Base-by-base conservation (phyloP, 1,284 basidiomycete species). In the Kwoniella shivajii region DNA sequence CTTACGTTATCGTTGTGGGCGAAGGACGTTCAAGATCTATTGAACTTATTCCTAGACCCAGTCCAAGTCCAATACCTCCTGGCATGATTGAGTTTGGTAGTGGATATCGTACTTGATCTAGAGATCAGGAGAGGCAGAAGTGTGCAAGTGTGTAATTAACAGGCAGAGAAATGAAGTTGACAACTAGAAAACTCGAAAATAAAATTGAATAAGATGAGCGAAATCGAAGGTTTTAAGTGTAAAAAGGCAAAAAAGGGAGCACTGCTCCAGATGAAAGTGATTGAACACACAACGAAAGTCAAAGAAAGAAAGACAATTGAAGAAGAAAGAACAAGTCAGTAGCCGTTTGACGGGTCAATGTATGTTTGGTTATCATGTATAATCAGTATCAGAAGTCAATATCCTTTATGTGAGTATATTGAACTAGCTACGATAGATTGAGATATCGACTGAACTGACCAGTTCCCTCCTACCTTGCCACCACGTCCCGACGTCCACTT, bases 51-150 rank as follows among this genome's bases (percentile, higher is more conserved):
- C 33, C 41, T 7, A 59, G 41, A 11, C 52, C 53, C 6, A 59
- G 27, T 16, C 57, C 57, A 22, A 59, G 37, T 2, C 57, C 57
- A 13, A 55, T 56, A 11, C 43, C 44, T 2, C 27, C 38, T 33
- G 46, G 37, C 41, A 45, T 49, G 22, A 18, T 41, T 16, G n/a
- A n/a, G n/a, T n/a, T n/a, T n/a, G n/a, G n/a, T n/a, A n/a, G n/a
- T n/a, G n/a, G n/a, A n/a, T n/a, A n/a, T n/a, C n/a, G n/a, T 16
- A n/a, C 6, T 36, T 22, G n/a, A 31, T 26, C 10, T 26, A 22
- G 38, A 11, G 11, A 6, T 33, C 20, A 29, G 26, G 4, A 10
- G 18, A 42, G 3, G 16, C 24, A 30, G 6, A 27, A 4, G 6
- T 20, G 14, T 16, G 4, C n/a, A 24, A 44, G 38, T 11, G 13